Evolutionary conservation across 2,329 filamentous ascomycete species (phyloP).

Genomic region (Ophiostoma ips): DNA sequence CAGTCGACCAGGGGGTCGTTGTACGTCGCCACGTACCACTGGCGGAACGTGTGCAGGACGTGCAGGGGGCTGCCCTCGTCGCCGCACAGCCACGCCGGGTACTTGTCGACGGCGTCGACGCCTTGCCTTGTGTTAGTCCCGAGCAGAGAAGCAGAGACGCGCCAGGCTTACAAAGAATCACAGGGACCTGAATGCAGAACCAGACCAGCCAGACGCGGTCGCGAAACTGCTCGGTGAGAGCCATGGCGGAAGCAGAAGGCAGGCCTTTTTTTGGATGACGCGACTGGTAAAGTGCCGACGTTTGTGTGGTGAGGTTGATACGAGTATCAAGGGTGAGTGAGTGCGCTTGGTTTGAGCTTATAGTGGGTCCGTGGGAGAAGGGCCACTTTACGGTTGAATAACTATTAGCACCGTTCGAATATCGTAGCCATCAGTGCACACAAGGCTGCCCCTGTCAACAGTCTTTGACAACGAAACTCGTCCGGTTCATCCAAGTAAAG

Average conservation of each 20-base stretch:
- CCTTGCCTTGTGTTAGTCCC: conserved; percentile 23
- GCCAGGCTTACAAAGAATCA: conserved; percentile 19
- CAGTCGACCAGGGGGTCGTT: conserved; percentile 39
- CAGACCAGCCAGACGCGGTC: conserved; percentile 22
- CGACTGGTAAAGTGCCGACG: neutral
- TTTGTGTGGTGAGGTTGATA: no score
- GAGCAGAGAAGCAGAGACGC: neutral
- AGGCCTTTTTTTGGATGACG: neutral
- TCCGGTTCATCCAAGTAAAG: no score
- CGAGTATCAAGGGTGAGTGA: no score
- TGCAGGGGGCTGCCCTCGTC: conserved; percentile 30
- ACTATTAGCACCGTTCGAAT: no score
- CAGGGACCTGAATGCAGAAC: conserved; percentile 20
- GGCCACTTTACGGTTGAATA: no score
- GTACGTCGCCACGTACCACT: conserved; percentile 32
- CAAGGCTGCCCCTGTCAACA: no score
- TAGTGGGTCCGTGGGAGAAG: no score
- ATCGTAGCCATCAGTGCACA: no score
- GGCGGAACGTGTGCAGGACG: conserved; percentile 30
- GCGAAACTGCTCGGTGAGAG: conserved; percentile 2
- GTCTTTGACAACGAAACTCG: no score
- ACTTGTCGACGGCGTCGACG: conserved; percentile 40
- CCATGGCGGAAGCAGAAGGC: neutral
- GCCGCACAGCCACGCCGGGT: conserved; percentile 33
- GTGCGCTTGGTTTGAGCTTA: no score